Evolutionary conservation across 768 basidiomycete species (phyloP), one percentile per base, ranked within the genome.

Genomic region (Auricularia sp.): DNA sequence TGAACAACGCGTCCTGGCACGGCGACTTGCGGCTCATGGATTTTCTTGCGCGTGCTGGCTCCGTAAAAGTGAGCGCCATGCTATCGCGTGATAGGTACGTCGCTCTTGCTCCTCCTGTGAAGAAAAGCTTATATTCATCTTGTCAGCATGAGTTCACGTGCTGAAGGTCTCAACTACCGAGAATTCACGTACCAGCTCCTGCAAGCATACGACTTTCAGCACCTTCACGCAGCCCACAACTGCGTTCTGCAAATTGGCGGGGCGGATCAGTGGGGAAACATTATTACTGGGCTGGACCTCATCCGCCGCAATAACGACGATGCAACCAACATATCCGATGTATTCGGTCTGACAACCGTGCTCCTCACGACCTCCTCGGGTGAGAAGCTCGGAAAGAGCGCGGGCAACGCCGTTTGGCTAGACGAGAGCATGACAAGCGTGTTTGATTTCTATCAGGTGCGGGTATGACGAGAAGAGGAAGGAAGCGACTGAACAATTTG

Each of bases 241-340:
- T 98, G 96, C 74, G 83, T 83, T 14, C 83, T 97, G 53, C 97
- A 99, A 74, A 77, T 98, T 51, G 97, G 97, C 61, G 97, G 97
- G 10, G 95, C 93, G 0, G 97, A 99, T 74, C 97, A 99, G 74
- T 97, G 94, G 91, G 97, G 97, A 16, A 99, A 99, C 72, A 98
- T 99, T 67, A 77, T 96, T 36, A 90, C 92, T 34, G 97, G 97
- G 23, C 79, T 98, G 39, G 93, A 98, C 64, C 83, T 99, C 64
- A 95, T 98, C 70, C 82, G 84, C 63, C 85, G 86, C 61, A 34
- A 42, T 23, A 23, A 6, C 29, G 42, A 63, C n/a, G 54, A 12
- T 14, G 44, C 29, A 14, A 7, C n/a, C 10, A n/a, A 66, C 10
- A 53, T 35, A 12, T 4, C 36, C 29, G 64, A 44, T 14, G 64